Conservation (phyloP, 1,284 basidiomycete species). For the Tylopilus sp. region DNA sequence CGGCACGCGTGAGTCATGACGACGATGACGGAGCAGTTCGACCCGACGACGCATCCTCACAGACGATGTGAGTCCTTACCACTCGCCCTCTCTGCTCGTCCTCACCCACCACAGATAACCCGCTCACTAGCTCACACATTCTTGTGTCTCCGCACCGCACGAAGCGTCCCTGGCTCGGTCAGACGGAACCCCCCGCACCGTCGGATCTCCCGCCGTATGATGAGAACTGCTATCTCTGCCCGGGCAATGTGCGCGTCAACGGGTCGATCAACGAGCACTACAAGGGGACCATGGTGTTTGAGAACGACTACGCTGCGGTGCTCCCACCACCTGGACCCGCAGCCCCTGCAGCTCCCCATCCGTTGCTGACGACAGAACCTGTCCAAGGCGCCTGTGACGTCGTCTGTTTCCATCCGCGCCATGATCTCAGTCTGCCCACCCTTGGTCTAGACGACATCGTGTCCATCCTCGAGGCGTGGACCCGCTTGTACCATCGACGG, state of each 20-base stretch:
- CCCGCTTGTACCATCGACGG: conserved; percentile 69
- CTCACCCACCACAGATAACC: conserved; percentile 68
- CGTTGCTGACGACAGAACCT: conserved; percentile 77
- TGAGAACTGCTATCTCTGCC: conserved; percentile 90
- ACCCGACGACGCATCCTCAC: conserved; percentile 77
- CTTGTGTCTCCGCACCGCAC: conserved; percentile 89
- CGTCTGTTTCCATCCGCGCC: conserved; percentile 89
- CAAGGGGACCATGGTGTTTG: conserved; percentile 77
- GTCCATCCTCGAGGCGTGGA: conserved; percentile 84
- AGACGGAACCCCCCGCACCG: conserved; percentile 76
- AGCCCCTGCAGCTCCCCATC: conserved; percentile 62
- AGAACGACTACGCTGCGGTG: conserved; percentile 91
- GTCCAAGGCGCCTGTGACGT: conserved; percentile 92
- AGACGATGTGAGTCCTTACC: conserved; percentile 66
- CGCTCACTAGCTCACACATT: conserved; percentile 82
- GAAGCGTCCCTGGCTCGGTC: conserved; percentile 88
- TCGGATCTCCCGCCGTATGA: conserved; percentile 77
- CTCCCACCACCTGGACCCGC: conserved; percentile 68
- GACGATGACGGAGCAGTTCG: conserved; percentile 65
- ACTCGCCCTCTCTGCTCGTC: conserved; percentile 9
- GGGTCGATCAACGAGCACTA: conserved; percentile 82
- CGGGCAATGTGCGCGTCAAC: conserved; percentile 86
- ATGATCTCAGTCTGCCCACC: conserved; percentile 91
- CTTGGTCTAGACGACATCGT: conserved; percentile 74
- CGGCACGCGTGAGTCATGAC: neutral